These are phyloP conservation scores for Ogataea degrootiae DNA, from an alignment of 805 yeast genomes.

Conservation along the genomic window DNA sequence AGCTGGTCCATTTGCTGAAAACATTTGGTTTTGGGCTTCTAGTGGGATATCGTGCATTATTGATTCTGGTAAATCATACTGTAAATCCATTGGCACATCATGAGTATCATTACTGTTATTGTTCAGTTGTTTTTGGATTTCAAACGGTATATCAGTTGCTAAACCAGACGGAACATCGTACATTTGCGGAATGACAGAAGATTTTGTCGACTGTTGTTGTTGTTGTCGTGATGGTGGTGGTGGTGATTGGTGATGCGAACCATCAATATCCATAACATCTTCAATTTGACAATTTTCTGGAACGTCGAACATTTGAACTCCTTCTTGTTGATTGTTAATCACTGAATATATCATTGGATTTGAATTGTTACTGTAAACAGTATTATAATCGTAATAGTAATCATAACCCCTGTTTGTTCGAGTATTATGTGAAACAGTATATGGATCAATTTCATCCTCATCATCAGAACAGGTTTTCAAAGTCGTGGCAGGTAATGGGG, in stretches of 20 bases:
- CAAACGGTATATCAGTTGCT: not conserved
- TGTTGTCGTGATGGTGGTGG: not conserved
- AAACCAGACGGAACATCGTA: slow-evolving; percentile 1
- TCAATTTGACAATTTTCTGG: slow-evolving; percentile 38
- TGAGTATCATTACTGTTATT: not conserved
- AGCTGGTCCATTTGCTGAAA: not conserved
- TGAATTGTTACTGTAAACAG: slow-evolving; percentile 58
- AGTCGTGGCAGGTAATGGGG: slow-evolving; percentile 79
- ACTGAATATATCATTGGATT: slow-evolving; percentile 33
- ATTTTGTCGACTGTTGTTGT: not conserved
- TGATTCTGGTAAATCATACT: not conserved
- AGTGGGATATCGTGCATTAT: slow-evolving; percentile 9
- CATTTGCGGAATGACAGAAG: not conserved
- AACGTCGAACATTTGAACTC: slow-evolving; percentile 32
- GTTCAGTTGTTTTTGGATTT: slow-evolving; percentile 1
- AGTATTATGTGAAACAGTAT: slow-evolving; percentile 68
- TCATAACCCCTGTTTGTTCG: slow-evolving; percentile 71
- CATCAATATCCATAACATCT: slow-evolving; percentile 25
- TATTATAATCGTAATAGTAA: slow-evolving; percentile 73
- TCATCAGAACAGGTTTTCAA: slow-evolving; percentile 69
- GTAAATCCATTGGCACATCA: slow-evolving; percentile 1
- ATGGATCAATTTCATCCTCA: slow-evolving; percentile 53
- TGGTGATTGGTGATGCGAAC: not conserved
- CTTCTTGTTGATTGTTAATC: slow-evolving; percentile 12
- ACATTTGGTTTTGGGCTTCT: slow-evolving; percentile 3